Base-by-base conservation (phyloP, 2,329 filamentous ascomycete genomes). In the Neopestalotiopsis clavispora region DNA sequence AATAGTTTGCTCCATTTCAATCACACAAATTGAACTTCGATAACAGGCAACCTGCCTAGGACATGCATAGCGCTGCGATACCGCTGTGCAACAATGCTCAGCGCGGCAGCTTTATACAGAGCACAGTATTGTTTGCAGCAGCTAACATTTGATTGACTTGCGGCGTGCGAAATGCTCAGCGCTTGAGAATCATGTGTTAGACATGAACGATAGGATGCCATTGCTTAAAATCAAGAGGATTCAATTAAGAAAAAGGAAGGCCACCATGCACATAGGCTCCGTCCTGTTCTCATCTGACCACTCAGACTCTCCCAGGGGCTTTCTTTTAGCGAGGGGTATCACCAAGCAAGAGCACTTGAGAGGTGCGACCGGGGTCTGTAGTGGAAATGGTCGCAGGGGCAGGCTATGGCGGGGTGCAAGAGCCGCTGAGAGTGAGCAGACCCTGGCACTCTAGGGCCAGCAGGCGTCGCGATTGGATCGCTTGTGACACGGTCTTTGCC, bases 381-480 rank as follows among this genome's bases (percentile, higher is more conserved):
- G 57, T 23, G 57, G 57, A 28, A 59, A 34, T 10, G 57, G 57
- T 59, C 57, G 57, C 57, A 52, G 45, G 45, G 45, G 45, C 6
- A 4, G 45, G 45, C 14, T 17, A 7, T 17, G 45, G 45, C 6
- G 7, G 45, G 45, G 45, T 17, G 17, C 45, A 38, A 52, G 45
- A 52, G 45, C 45, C 45, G 45, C 45, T n/a, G 45, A 3, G 45
- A 10, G 6, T 38, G 6, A 38, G 34, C 6, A 38, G 34, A 7
- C 34, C 34, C 34, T 38, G 34, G 34, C 34, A 10, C 34, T 38
- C 23, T 12, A 6, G 3, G 23, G 23, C 20, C 57, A 59, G 57
- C 57, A 59, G 45, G 30, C 32, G 59, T 38, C 28, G 32, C 30
- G 59, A 62, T 62, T 62, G 59, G 59, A n/a, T 40, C 30, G n/a